phyloP scores from a whole-genome alignment of 2,329 filamentous ascomycete species.

The Monosporascus ibericus region DNA sequence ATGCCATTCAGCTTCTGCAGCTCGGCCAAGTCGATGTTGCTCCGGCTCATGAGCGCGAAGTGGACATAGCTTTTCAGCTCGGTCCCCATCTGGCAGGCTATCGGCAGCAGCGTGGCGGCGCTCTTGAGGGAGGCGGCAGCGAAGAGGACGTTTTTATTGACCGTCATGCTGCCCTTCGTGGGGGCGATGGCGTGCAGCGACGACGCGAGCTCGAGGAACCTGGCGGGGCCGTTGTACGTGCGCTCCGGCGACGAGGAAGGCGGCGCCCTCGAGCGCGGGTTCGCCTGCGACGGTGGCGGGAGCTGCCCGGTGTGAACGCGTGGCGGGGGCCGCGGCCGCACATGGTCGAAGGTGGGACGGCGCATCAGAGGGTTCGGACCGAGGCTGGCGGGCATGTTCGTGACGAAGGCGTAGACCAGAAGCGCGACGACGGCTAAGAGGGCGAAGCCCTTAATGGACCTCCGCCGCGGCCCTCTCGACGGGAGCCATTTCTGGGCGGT shows the following conservation, averaged over 20 bases:
- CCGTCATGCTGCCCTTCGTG: slow-evolving; percentile 42
- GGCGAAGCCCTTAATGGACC: slow-evolving; percentile 47
- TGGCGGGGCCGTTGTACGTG: slow-evolving; percentile 64
- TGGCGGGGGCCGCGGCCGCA: slow-evolving; percentile 1
- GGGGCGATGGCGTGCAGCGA: slow-evolving; percentile 55
- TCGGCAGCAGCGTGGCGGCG: slow-evolving; percentile 64
- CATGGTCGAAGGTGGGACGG: slow-evolving; percentile 24
- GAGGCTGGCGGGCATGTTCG: slow-evolving; percentile 50
- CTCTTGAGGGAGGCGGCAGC: slow-evolving; percentile 70
- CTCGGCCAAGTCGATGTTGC: slow-evolving; percentile 61
- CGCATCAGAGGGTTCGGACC: slow-evolving; percentile 31
- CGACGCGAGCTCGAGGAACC: slow-evolving; percentile 57
- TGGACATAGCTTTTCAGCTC: slow-evolving; percentile 70
- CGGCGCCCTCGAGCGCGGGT: slow-evolving; percentile 1
- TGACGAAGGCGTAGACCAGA: slow-evolving; percentile 57
- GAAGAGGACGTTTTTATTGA: slow-evolving; percentile 72
- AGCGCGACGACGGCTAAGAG: slow-evolving; percentile 40
- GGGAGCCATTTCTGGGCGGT: slow-evolving; percentile 34
- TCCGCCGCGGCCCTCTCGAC: slow-evolving; percentile 40
- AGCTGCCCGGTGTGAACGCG: not conserved
- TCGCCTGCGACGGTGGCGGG: slow-evolving; percentile 3
- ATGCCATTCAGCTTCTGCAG: slow-evolving; percentile 75
- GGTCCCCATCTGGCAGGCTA: slow-evolving; percentile 80
- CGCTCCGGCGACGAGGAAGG: slow-evolving; percentile 19
- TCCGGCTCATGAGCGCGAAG: slow-evolving; percentile 70